These are phyloP conservation scores for Strobilomyces confusus DNA, from an alignment of 768 basidiomycete genomes.

Conservation along the genomic window DNA sequence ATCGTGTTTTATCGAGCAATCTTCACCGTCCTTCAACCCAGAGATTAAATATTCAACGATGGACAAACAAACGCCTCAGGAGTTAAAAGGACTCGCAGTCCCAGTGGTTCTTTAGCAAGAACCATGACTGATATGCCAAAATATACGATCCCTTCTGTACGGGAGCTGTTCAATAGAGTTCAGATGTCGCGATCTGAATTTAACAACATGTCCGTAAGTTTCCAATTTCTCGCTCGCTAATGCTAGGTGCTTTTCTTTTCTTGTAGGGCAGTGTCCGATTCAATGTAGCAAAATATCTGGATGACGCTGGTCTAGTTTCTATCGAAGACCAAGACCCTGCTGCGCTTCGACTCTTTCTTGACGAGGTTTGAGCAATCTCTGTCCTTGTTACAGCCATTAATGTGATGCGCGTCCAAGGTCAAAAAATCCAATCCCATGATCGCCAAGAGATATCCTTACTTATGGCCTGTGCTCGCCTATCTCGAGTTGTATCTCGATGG, in stretches of 20 bases:
- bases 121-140: not conserved
- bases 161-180: not conserved
- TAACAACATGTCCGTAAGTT: constrained; percentile 7
- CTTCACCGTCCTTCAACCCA: not conserved
- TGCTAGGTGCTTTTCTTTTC: not conserved
- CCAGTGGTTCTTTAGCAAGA: not conserved
- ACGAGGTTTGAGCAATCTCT: constrained; percentile 4
- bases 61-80: constrained; percentile 4
- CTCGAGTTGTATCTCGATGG: constrained; percentile 5
- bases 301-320: not conserved
- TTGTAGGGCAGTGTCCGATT: constrained; percentile 1
- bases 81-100: constrained; percentile 2
- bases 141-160: not conserved
- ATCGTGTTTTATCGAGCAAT: constrained; percentile 17
- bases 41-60: not conserved
- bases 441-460: constrained; percentile 10
- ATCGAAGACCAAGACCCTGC: constrained; percentile 12
- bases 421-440: constrained; percentile 13
- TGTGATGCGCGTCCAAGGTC: constrained; percentile 2
- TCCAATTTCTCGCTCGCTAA: not conserved
- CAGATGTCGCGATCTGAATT: not conserved
- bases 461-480: constrained; percentile 18
- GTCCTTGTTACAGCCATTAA: not conserved
- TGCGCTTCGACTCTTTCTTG: constrained; percentile 8
- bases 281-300: not conserved